These are phyloP conservation scores for Echinochloa phyllopogon DNA, from an alignment of 176 grass and related monocot genomes.

Conservation along the genomic window DNA sequence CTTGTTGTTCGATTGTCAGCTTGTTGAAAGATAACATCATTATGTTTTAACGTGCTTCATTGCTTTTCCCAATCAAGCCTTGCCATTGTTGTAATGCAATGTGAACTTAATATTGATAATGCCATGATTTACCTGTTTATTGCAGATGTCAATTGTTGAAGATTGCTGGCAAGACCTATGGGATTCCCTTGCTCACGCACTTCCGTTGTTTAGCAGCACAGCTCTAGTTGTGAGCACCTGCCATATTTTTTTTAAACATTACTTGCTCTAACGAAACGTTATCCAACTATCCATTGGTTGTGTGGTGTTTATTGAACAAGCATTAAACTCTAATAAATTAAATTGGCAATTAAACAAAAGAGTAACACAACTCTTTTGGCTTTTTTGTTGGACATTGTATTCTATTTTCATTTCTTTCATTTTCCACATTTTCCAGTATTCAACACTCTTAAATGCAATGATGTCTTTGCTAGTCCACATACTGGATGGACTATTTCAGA, in stretches of 20 bases:
- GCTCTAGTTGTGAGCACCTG: conserved; percentile 66
- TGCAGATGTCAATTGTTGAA: conserved; percentile 73
- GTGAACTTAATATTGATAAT: conserved; percentile 20
- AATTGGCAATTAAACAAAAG: conserved; percentile 6
- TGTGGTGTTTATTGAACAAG: conserved; percentile 27
- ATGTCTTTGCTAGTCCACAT: background rate
- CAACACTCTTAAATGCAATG: conserved; percentile 3
- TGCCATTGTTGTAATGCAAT: background rate
- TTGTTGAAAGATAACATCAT: conserved; percentile 8
- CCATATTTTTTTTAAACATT: conserved; percentile 4
- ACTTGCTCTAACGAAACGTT: conserved; percentile 5
- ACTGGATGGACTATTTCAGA: background rate
- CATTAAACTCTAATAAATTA: conserved; percentile 7
- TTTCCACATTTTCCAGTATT: background rate
- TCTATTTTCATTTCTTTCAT: conserved; percentile 11
- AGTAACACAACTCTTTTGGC: background rate
- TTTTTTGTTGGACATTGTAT: background rate
- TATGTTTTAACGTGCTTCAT: conserved; percentile 5
- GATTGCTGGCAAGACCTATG: conserved; percentile 87
- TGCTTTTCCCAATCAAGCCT: conserved; percentile 29
- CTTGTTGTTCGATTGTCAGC: no score
- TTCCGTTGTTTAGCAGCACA: conserved; percentile 66
- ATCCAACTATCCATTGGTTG: background rate
- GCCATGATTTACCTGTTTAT: conserved; percentile 31
- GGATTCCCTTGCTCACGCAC: conserved; percentile 75